Evolutionary conservation across 176 grass and related monocot species (phyloP).

Genomic region (Aegilops umbellulata): DNA sequence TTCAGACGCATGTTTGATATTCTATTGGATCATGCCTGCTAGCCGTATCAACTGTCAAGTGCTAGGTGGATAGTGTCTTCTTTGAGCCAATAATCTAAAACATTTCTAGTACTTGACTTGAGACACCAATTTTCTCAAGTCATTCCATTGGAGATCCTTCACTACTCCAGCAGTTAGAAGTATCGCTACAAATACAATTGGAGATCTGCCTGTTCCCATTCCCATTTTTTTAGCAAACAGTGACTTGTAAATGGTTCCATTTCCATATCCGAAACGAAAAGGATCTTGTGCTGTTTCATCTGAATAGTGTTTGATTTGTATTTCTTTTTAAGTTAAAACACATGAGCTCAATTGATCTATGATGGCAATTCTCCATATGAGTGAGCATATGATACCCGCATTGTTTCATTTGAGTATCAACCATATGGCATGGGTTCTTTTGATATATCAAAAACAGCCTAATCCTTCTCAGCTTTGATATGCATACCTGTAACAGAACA

Average conservation of each 20-base stretch:
- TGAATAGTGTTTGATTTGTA: background rate
- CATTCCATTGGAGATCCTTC: conserved; percentile 22
- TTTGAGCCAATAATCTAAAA: background rate
- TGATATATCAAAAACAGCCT: background rate
- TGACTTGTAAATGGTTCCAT: conserved; percentile 33
- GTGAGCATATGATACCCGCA: background rate
- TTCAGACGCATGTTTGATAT: background rate
- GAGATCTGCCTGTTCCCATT: conserved; percentile 33
- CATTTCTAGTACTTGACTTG: background rate
- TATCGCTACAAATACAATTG: background rate
- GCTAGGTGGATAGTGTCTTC: background rate
- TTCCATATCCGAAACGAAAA: conserved; percentile 22
- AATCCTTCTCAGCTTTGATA: background rate
- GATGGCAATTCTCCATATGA: background rate
- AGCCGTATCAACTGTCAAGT: background rate
- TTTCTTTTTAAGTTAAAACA: background rate
- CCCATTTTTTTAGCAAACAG: conserved; percentile 44
- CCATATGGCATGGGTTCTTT: background rate
- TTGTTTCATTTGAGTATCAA: background rate
- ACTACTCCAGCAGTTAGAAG: conserved; percentile 11
- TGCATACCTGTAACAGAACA: background rate
- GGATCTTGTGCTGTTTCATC: background rate
- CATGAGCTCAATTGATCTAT: background rate
- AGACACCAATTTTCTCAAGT: conserved; percentile 11
- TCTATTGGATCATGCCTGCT: background rate